Base-by-base conservation (phyloP, 208 protist genomes). In the Wallacemonas rigidus region DNA sequence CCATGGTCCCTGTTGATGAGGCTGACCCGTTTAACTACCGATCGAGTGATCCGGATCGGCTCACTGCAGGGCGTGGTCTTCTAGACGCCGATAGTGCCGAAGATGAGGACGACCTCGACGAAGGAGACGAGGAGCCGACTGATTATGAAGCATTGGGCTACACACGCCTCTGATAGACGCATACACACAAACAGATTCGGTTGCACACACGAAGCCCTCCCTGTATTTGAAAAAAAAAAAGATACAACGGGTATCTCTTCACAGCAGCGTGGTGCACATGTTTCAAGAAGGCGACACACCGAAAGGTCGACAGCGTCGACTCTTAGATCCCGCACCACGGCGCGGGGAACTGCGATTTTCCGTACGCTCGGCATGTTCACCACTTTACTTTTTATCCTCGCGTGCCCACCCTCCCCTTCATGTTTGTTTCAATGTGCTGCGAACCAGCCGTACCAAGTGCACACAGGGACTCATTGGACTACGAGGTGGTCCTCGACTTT, bases 91-190 rank as follows among this genome's bases (percentile, higher is more conserved):
- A 12, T 45, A 41, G 26, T 39, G 71, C 55, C 1, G 79, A 56
- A 17, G 68, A 74, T 26, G 62, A 64, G 45, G 39, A 43, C n/a
- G 38, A 44, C 40, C 35, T 36, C 38, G 51, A 56, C 63, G 64
- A 69, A 51, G 56, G 15, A 4, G 60, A 67, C 38, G 74, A 79
- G 26, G 62, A 45, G 26, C 58, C 26, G 2, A 69, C 68, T 2
- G 72, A 75, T 36, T 85, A 85, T 39, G n/a, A 47, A 17, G 61
- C 44, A 7, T 50, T 64, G 38, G 80, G 80, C 26, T 85, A 85
- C 72, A 61, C 62, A 12, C 69, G 71, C 1, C 45, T 85, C 1
- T 85, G 39, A 67, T 11, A 40, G 54, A 39, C 48, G 41, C 64
- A 69, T 48, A 69, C 64, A 39, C 58, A 64, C 58, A 40, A 12